Evolutionary conservation across 2,329 filamentous ascomycete genomes (phyloP).

Genomic region (Furcasterigmium sp.): DNA sequence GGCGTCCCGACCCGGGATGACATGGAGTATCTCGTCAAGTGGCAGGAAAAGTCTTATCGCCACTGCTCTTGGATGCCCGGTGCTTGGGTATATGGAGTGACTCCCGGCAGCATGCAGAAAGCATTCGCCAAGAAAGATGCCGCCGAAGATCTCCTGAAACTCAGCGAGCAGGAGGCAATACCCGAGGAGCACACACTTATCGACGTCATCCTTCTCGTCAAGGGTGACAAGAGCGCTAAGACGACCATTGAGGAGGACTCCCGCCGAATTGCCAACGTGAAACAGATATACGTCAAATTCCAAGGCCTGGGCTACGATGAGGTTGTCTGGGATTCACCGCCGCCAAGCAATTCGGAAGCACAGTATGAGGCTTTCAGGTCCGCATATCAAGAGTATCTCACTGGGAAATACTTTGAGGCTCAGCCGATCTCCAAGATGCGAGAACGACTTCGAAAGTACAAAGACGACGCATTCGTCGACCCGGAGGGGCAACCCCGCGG

Average conservation of each 20-base stretch:
- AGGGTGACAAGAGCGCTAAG: constrained; percentile 42
- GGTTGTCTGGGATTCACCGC: constrained; percentile 82
- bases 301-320: constrained; percentile 90
- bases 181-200: constrained; percentile 80
- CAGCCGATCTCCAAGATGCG: constrained; percentile 53
- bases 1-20: constrained; percentile 51
- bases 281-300: constrained; percentile 79
- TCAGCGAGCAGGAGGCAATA: constrained; percentile 72
- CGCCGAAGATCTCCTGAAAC: constrained; percentile 53
- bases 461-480: constrained; percentile 62
- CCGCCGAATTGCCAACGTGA: constrained; percentile 65
- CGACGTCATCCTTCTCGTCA: constrained; percentile 84
- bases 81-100: constrained; percentile 77
- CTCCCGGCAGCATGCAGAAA: constrained; percentile 57
- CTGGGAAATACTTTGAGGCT: constrained; percentile 63
- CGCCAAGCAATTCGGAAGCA: constrained; percentile 55
- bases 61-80: constrained; percentile 85
- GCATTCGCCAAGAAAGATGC: constrained; percentile 70
- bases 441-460: constrained; percentile 63
- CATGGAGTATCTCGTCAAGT: constrained; percentile 93
- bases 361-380: constrained; percentile 74
- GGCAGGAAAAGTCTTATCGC: constrained; percentile 75
- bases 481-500: constrained; percentile 67
- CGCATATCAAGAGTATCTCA: constrained; percentile 83
- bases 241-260: constrained; percentile 60